Conservation (phyloP, 208 protist species). For the Wallacemonas collosoma region DNA sequence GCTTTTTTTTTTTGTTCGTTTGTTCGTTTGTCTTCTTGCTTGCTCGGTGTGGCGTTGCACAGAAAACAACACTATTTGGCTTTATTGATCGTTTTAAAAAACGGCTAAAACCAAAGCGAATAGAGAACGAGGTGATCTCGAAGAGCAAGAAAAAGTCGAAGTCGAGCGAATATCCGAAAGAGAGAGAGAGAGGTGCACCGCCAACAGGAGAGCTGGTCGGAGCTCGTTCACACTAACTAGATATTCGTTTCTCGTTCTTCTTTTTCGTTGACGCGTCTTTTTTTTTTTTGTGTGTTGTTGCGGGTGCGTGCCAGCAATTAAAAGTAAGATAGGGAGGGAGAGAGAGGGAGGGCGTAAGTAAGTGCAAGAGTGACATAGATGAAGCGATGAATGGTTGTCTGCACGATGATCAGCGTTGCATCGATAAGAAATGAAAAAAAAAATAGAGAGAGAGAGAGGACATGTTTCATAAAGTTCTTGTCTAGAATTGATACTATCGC, state of each 20-base stretch:
- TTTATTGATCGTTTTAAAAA: slow-evolving; percentile 57
- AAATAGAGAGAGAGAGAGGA: slow-evolving; percentile 11
- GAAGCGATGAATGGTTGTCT: too few species aligned
- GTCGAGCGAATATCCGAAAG: slow-evolving; percentile 7
- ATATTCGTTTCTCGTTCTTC: too few species aligned
- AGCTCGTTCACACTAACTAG: too few species aligned
- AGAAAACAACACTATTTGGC: slow-evolving; percentile 11
- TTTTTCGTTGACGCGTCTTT: too few species aligned
- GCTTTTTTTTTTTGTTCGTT: slow-evolving; percentile 14
- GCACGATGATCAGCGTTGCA: too few species aligned
- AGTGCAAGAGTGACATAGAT: too few species aligned
- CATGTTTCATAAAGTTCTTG: neutral
- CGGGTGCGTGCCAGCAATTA: too few species aligned
- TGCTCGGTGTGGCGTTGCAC: neutral
- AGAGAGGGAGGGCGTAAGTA: too few species aligned
- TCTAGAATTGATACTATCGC: too few species aligned
- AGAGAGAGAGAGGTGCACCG: neutral
- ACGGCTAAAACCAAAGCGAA: slow-evolving; percentile 34
- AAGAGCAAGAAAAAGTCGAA: slow-evolving; percentile 21
- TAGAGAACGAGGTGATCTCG: slow-evolving; percentile 4
- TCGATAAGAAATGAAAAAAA: neutral
- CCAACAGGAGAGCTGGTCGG: too few species aligned
- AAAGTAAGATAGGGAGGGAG: too few species aligned
- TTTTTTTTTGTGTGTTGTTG: too few species aligned
- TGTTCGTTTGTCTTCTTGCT: neutral